Conservation (phyloP, 495 filamentous ascomycete species). For the Staphylotrichum longicolle region DNA sequence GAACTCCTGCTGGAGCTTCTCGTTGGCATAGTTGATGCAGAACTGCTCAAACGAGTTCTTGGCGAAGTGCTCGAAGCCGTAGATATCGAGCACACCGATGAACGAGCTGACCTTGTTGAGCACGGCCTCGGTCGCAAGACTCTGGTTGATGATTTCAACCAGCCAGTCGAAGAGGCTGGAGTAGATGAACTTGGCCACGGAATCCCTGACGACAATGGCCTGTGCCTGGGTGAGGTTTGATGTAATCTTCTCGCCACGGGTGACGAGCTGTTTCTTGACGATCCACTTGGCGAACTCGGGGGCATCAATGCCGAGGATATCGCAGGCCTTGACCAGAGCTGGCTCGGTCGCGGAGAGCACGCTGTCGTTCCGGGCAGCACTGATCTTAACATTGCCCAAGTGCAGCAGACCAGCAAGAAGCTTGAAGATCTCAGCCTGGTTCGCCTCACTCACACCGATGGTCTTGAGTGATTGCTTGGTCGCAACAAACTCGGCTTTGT, state of each 20-base stretch:
- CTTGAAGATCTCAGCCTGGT: slow-evolving; percentile 84
- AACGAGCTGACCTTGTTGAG: slow-evolving; percentile 81
- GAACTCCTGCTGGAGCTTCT: slow-evolving; percentile 99
- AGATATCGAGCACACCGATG: slow-evolving; percentile 99
- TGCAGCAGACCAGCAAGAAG: slow-evolving; percentile 90
- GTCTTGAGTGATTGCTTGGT: slow-evolving; percentile 81
- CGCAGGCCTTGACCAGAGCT: slow-evolving; percentile 74
- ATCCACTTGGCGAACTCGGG: slow-evolving; percentile 97
- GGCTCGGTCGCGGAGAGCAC: slow-evolving; percentile 77
- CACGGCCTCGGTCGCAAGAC: slow-evolving; percentile 87
- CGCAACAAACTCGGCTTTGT: slow-evolving; percentile 87
- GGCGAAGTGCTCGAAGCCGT: slow-evolving; percentile 99
- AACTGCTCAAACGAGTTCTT: slow-evolving; percentile 99
- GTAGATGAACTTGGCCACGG: slow-evolving; percentile 98
- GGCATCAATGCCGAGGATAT: slow-evolving; percentile 83
- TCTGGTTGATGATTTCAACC: slow-evolving; percentile 88
- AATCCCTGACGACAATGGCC: slow-evolving; percentile 92
- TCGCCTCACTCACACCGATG: slow-evolving; percentile 73
- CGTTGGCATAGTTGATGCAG: slow-evolving; percentile 99
- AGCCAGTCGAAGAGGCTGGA: slow-evolving; percentile 99
- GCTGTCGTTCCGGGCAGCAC: slow-evolving; percentile 83
- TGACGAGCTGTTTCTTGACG: slow-evolving; percentile 97
- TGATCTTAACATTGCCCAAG: slow-evolving; percentile 94
- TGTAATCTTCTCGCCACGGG: slow-evolving; percentile 94
- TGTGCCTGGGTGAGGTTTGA: slow-evolving; percentile 94